Evolutionary conservation across 176 grass and related monocot species (phyloP).

Genomic region (Neostapfia colusana): DNA sequence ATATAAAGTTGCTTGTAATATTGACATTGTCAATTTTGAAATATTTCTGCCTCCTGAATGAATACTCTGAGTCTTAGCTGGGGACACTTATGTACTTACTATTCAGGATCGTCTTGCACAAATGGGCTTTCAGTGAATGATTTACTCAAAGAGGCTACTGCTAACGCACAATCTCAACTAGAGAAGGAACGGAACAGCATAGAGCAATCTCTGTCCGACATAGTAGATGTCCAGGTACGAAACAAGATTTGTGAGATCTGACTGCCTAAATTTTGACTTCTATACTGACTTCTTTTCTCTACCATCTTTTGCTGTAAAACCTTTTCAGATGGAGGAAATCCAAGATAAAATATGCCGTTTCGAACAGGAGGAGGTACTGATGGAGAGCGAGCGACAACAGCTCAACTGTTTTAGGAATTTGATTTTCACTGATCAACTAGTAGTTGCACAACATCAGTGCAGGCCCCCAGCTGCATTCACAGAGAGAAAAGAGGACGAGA

Average conservation of each 20-base stretch:
- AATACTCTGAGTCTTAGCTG: background rate
- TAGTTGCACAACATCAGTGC: conserved; percentile 56
- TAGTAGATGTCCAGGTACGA: conserved; percentile 85
- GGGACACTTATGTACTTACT: conserved; percentile 13
- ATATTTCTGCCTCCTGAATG: background rate
- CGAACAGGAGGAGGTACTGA: conserved; percentile 69
- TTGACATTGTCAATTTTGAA: background rate
- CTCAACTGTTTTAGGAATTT: conserved; percentile 57
- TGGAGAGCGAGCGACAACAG: conserved; percentile 80
- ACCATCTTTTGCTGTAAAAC: conserved; percentile 17
- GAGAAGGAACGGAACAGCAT: conserved; percentile 64
- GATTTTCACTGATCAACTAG: conserved; percentile 67
- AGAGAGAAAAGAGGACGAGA: conserved; percentile 35
- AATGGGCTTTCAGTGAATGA: conserved; percentile 43
- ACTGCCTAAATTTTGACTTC: background rate
- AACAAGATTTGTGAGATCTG: background rate
- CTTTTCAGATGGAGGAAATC: conserved; percentile 95
- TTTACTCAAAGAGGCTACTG: conserved; percentile 54
- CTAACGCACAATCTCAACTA: conserved; percentile 59
- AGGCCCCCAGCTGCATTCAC: conserved; percentile 12
- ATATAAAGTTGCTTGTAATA: background rate
- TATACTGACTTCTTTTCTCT: conserved; percentile 20
- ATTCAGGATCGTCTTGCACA: conserved; percentile 41
- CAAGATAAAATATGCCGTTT: conserved; percentile 74
- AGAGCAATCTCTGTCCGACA: conserved; percentile 74